Evolutionary conservation across 192 early-diverging fungal species (phyloP).

Genomic region (Podila epigama): DNA sequence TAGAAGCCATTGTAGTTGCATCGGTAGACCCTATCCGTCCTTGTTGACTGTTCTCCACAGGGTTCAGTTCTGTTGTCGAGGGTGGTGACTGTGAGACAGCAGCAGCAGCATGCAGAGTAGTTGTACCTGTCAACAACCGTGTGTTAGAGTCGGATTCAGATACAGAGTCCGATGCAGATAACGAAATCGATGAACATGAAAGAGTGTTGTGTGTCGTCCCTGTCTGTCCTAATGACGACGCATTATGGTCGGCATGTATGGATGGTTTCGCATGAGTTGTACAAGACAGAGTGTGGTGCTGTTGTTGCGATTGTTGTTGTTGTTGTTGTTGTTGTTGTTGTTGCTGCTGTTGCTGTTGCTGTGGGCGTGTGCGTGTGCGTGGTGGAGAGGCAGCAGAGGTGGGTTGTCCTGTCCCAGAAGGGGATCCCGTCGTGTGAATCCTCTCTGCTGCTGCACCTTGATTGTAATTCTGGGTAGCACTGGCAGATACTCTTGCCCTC

Average conservation of each 20-base stretch:
- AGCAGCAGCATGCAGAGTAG: too few relatives aligned
- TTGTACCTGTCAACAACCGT: not conserved
- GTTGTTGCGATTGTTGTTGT: not conserved
- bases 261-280: not conserved
- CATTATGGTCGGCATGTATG: not conserved
- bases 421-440: not conserved
- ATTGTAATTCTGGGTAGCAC: not conserved
- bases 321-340: not conserved
- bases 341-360: not conserved
- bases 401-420: conserved; percentile 1
- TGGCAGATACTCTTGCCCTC: not conserved
- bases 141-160: not conserved
- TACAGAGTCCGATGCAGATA: not conserved
- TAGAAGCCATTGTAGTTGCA: too few relatives aligned
- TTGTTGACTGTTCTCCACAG: not conserved
- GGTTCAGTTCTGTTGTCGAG: not conserved
- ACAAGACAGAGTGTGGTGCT: not conserved
- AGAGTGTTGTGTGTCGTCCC: not conserved
- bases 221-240: not conserved
- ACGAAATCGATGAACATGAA: not conserved
- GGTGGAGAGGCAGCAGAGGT: not conserved
- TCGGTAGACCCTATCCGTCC: too few relatives aligned
- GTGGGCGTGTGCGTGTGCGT: not conserved
- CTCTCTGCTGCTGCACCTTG: not conserved
- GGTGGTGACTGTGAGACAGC: too few relatives aligned